Base-by-base conservation (phyloP, 208 protist genomes). In the Crithidia fasciculata region DNA sequence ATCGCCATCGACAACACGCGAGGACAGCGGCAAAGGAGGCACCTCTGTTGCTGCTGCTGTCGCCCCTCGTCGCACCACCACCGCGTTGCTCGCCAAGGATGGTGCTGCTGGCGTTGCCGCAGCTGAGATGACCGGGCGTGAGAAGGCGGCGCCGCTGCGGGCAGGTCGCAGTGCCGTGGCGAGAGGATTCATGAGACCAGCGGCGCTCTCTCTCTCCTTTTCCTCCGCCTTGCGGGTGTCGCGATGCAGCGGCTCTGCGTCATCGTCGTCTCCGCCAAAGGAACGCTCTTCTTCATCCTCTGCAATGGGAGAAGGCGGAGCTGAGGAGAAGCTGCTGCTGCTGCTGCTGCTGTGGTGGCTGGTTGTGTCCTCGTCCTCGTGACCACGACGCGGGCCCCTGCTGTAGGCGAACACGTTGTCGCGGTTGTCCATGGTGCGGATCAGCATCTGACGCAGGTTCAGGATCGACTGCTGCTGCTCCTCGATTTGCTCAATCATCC, bases 401-500 rank as follows among this genome's bases (percentile, higher is more conserved):
- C 68, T 59, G 43, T 63, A 72, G 15, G 63, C 76, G 13, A 72
- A 74, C 47, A 75, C 57, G 60, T 74, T 47, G 53, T 72, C 62
- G 56, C 72, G 41, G 72, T 66, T 69, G 49, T 86, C 89, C 78
- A 94, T 83, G 44, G 84, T 85, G 61, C 88, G 92, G 28, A 93
- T 88, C 4, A 96, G 77, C 84, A 93, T 91, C 75, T 93, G 83
- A 0, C 92, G 87, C 57, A 96, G 74, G 54, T 88, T 89, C 12
- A 96, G 54, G 40, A 96, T 94, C 5, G 84, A 88, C 67, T 86
- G 86, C 78, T 96, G 92, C 78, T 96, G 92, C 68, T 95, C 81
- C 63, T 88, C 85, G 19, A 93, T 83, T 64, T 96, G 92, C 19
- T 88, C 86, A 52, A 82, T 76, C 63, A 93, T 87, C 9, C 92